phyloP scores from a whole-genome alignment of 176 grass and related monocot species.

The Oryza punctata region DNA sequence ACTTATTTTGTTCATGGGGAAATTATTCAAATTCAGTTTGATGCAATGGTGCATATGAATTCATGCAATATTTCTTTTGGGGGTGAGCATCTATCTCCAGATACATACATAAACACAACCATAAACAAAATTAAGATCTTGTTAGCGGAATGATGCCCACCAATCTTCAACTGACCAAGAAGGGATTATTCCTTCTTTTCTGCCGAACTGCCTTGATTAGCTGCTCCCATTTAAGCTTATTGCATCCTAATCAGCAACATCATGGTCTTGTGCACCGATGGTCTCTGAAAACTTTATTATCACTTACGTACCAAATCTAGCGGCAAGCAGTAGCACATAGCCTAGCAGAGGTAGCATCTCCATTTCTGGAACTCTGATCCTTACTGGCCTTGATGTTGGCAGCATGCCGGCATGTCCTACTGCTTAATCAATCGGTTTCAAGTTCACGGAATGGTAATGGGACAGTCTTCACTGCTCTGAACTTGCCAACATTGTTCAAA shows the following conservation, averaged over 20 bases:
- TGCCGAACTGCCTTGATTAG: conserved; percentile 23
- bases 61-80: conserved; percentile 20
- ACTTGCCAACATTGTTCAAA: conserved; percentile 86
- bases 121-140: conserved; percentile 33
- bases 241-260: conserved; percentile 35
- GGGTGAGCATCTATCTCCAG: conserved; percentile 1
- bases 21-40: conserved; percentile 1
- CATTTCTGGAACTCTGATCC: conserved; percentile 19
- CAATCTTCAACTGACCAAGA: conserved; percentile 42
- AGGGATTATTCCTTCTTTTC: conserved; percentile 20
- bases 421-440: conserved; percentile 58
- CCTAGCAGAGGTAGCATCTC: too few species aligned
- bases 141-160: conserved; percentile 31
- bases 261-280: conserved; percentile 32
- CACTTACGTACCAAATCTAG: conserved; percentile 33
- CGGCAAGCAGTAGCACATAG: too few species aligned
- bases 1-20: not conserved
- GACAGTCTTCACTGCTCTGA: conserved; percentile 76
- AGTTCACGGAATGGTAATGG: conserved; percentile 87
- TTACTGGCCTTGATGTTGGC: conserved; percentile 35
- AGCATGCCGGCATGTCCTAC: not conserved
- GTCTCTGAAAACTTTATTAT: conserved; percentile 48
- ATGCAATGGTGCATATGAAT: conserved; percentile 17
- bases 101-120: conserved; percentile 32
- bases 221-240: conserved; percentile 40